Base-by-base conservation (phyloP, 768 basidiomycete species). In the Agaricus bisporus region DNA sequence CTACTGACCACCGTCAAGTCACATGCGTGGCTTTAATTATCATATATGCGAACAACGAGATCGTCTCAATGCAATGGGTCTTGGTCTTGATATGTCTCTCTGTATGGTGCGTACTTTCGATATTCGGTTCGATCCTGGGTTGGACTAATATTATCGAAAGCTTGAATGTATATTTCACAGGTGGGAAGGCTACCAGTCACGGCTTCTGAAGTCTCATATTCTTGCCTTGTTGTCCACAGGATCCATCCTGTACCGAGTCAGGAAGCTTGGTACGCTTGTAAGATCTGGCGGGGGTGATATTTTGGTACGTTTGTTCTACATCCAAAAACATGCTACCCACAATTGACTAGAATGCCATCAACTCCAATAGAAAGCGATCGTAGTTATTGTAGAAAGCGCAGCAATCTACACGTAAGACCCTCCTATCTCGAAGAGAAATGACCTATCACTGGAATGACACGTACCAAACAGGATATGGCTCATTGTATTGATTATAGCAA, bases 351-450 rank as follows among this genome's bases (percentile, higher is more conserved):
- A 17, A 26, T 10, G 4, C 15, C 14, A 22, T 37, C 38, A 6
- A 14, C 44, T 46, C 17, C 3, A 9, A 2, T 18, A 53, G 51
- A 53, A 18, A 41, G 45, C 44, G 25, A 41, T 54, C 6, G 52
- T 26, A 9, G 57, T 59, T 28, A 45, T 57, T 26, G 46, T 59
- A n/a, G 59, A 59, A 44, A 59, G 59, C 26, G 59, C 56, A 6
- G 53, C 56, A 7, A 37, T 59, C 15, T 59, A 57, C 39, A 59
- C 56, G 58, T 57, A 57, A 26, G 52, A 18, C 15, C 3, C 20
- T 39, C 44, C 12, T 26, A 37, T 28, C 29, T 10, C 10, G 25
- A 12, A 14, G 18, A 9, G 7, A 38, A 25, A 17, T 8, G 1
- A 14, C n/a, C 17, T 37, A 14, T 11, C 17, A 5, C 4, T 1